Base-by-base conservation (phyloP, 2,329 filamentous ascomycete genomes). In the Fusarium hainanense region DNA sequence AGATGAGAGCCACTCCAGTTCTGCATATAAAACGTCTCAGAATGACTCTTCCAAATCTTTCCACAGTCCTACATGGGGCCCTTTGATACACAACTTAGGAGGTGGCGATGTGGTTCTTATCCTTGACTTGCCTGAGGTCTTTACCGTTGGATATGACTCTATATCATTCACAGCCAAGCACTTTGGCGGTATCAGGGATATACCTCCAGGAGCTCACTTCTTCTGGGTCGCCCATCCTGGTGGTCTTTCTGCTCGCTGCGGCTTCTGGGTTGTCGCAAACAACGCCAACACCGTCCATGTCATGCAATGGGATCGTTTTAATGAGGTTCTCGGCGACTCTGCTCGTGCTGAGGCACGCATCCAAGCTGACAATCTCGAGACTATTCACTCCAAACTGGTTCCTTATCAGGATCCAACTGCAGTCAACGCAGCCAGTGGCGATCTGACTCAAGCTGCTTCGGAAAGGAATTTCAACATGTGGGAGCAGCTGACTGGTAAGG, bases 181-280 rank as follows among this genome's bases (percentile, higher is more conserved):
- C 23, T 87, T 89, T 69, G 78, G 79, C 10, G 88, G 88, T 21
- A 80, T 90, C 60, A 83, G 83, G 23, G 81, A 87, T 57, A 79
- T 90, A 27, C 86, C 87, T 0, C 74, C 80, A 0, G 89, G 89
- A 0, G 76, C 84, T 16, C 89, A 90, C 74, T 85, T 90, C 62
- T 80, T 90, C 60, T 90, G 88, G 87, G 83, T 85, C 28, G 81
- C 87, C 4, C 82, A 86, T 23, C 81, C 83, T 0, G 79, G 80
- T 3, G 80, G 81, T 20, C 79, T 82, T 20, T 85, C 86, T 3
- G 77, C 82, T 30, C 83, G 88, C 6, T 85, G 81, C 57, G 89
- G 87, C 7, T 88, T 85, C 74, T 90, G 88, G 88, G 80, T 90
- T 57, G 76, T 83, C 44, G 81, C 82, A 1, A 77, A 76, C 2